Evolutionary conservation across 1,284 basidiomycete genomes (phyloP), one percentile per base, ranked within the genome.

Genomic region (Apiotrichum montevideense): DNA sequence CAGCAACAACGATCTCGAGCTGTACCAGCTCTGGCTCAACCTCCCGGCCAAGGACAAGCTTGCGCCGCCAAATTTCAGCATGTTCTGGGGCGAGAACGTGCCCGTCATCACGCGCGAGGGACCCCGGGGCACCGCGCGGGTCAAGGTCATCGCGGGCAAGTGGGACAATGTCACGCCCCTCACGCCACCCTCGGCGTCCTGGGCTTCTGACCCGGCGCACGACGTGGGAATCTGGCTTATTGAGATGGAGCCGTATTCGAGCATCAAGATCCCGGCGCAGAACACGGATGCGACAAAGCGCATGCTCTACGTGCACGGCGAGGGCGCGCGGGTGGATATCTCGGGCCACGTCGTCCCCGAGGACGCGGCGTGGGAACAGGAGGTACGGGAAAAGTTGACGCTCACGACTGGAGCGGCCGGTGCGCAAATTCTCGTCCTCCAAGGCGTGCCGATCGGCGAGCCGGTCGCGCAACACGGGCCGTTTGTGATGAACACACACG

Each of bases 11-110:
- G 44, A 56, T 21, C 21, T 54, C 14, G 56, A 62, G 48, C 32
- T 58, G 46, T 62, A 62, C 37, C 60, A 62, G 49, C 51, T 62
- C n/a, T 62, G 60, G 60, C 48, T 62, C 45, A 62, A 62, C 51
- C 54, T 62, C 11, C 51, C 60, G 3, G 43, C 42, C 6, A 40
- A 46, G 35, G 49, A 47, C 42, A 62, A 62, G 52, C 40, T 15
- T 10, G 35, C 42, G 4, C 56, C 55, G 0, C 56, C 60, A 47
- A 54, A 62, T 39, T 62, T 62, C 15, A 47, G 37, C 11, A 62
- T 62, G 60, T 52, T 51, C 51, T 62, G 60, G 60, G 48, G 41
- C 39, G 60, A 58, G 46, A 35, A 58, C 14, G 46, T 62, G 8
- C 60, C 60, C 3, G 35, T 44, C 8, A 34, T 58, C 21, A 37